Evolutionary conservation across 192 early-diverging fungal genomes (phyloP).

Genomic region (Diversispora epigaea): DNA sequence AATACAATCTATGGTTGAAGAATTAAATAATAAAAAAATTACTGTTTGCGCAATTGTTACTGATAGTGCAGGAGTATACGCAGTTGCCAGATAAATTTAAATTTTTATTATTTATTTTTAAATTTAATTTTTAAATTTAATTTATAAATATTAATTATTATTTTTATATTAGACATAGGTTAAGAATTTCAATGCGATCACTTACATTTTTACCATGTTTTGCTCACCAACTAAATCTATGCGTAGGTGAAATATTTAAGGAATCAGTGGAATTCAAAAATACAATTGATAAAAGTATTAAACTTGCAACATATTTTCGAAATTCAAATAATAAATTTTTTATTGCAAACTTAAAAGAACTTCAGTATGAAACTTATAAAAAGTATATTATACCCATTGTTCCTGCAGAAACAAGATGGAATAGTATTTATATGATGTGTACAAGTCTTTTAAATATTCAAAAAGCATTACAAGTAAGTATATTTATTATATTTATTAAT

Average conservation of each 20-base stretch:
- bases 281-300: background rate
- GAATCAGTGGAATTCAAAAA: background rate
- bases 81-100: background rate
- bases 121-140: background rate
- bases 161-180: background rate
- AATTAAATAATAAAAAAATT: background rate
- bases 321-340: slow-evolving; percentile 8
- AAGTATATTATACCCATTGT: background rate
- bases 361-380: background rate
- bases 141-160: background rate
- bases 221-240: background rate
- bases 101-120: background rate
- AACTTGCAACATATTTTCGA: background rate
- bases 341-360: background rate
- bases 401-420: background rate
- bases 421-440: background rate
- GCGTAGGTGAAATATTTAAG: background rate
- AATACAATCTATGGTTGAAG: background rate
- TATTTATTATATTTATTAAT: background rate
- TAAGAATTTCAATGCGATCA: background rate
- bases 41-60: slow-evolving; percentile 2
- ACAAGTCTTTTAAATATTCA: background rate
- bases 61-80: background rate
- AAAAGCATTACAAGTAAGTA: background rate
- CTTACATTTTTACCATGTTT: background rate